Evolutionary conservation across 73 alveolate species (phyloP).

Genomic region (Paramecium biaurelia): DNA sequence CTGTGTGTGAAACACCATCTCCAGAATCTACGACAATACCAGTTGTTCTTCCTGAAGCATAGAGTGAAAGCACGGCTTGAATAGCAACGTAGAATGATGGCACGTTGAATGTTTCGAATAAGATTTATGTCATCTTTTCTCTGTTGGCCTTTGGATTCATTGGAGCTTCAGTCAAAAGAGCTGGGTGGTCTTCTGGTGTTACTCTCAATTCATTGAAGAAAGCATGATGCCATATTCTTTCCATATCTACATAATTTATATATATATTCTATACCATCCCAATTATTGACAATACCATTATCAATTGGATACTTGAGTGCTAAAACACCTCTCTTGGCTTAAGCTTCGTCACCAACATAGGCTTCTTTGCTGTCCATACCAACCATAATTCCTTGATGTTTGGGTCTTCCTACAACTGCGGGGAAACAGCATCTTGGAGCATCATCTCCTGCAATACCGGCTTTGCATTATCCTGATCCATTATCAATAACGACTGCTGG

Average conservation of each 20-base stretch:
- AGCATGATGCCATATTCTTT: constrained; percentile 96
- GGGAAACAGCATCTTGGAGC: constrained; percentile 98
- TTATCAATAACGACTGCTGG: constrained; percentile 66
- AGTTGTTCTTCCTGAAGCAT: constrained; percentile 94
- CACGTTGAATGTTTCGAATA: constrained; percentile 97
- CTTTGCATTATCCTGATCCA: constrained; percentile 89
- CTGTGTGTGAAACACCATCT: constrained; percentile 98
- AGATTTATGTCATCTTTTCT: constrained; percentile 83
- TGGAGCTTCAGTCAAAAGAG: constrained; percentile 90
- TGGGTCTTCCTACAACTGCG: constrained; percentile 97
- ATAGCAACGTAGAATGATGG: constrained; percentile 95
- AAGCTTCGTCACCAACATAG: constrained; percentile 98
- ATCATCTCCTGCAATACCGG: constrained; percentile 98
- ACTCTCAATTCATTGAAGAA: constrained; percentile 95
- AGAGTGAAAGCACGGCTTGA: constrained; percentile 96
- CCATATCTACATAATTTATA: constrained; percentile 71
- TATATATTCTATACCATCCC: constrained; percentile 76
- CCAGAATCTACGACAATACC: constrained; percentile 99
- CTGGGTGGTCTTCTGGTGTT: constrained; percentile 93
- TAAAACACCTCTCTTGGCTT: constrained; percentile 95
- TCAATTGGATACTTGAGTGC: constrained; percentile 94
- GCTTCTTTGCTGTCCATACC: constrained; percentile 97
- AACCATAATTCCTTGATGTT: constrained; percentile 96
- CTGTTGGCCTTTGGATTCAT: constrained; percentile 88
- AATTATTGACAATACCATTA: constrained; percentile 91